phyloP scores from a whole-genome alignment of 2,329 filamentous ascomycete genomes.

The Teratosphaeria nubilosa region DNA sequence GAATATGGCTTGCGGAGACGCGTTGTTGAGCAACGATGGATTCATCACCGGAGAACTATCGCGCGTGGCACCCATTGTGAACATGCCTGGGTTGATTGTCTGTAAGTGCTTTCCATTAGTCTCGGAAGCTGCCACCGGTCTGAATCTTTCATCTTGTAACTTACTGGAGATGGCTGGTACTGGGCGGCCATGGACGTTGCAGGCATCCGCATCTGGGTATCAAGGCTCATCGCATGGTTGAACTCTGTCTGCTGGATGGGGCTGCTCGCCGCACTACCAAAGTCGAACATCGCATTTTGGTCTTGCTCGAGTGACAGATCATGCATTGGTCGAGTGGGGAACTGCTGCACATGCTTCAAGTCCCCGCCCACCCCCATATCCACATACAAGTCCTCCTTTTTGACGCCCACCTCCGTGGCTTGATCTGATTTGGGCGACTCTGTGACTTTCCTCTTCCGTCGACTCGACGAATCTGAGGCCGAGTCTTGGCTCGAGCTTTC shows the following conservation, averaged over 20 bases:
- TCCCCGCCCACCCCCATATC: slow-evolving; percentile 14
- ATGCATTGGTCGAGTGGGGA: slow-evolving; percentile 22
- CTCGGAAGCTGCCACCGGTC: not conserved
- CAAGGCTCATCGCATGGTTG: slow-evolving; percentile 19
- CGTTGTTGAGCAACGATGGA: slow-evolving; percentile 20
- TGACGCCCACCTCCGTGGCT: slow-evolving; percentile 12
- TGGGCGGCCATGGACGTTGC: slow-evolving; percentile 7
- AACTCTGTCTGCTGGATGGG: slow-evolving; percentile 29
- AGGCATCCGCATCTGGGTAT: slow-evolving; percentile 17
- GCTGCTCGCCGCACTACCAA: slow-evolving; percentile 50
- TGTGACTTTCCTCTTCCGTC: slow-evolving; percentile 31
- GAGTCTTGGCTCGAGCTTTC: slow-evolving; percentile 34
- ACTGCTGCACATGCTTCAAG: slow-evolving; percentile 19
- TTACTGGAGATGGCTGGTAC: slow-evolving; percentile 21
- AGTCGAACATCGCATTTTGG: slow-evolving; percentile 46
- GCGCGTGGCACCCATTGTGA: slow-evolving; percentile 19
- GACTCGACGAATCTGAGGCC: slow-evolving; percentile 30
- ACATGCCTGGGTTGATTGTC: slow-evolving; percentile 26
- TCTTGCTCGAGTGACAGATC: slow-evolving; percentile 27
- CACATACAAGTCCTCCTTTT: slow-evolving; percentile 20
- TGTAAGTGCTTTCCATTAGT: slow-evolving; percentile 5
- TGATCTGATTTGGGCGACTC: slow-evolving; percentile 27
- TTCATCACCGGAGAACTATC: slow-evolving; percentile 22
- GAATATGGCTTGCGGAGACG: slow-evolving; percentile 26
- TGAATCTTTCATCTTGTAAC: not conserved